Percentiles rank a stretch among this genome's conserved stretches.
Conservation (phyloP, 805 yeast species). For the Alloascoidea hylecoeti region DNA sequence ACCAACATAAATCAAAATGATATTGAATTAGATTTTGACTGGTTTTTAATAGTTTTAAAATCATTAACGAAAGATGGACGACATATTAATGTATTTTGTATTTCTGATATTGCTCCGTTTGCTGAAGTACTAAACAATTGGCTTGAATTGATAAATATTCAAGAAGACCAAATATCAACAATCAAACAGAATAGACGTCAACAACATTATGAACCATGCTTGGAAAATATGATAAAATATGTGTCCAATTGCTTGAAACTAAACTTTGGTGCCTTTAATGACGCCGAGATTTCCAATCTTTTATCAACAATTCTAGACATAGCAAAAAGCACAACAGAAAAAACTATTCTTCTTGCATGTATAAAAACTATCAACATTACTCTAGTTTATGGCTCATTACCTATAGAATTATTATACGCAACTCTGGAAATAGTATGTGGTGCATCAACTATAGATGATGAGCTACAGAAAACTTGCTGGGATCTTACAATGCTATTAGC, state of each 20-base stretch:
- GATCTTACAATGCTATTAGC: constrained; percentile 24
- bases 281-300: constrained; percentile 19
- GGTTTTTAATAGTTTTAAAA: constrained; percentile 31
- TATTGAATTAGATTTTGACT: constrained; percentile 35
- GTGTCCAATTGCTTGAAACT: constrained; percentile 30
- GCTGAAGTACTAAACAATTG: constrained; percentile 22
- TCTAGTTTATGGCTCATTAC: constrained; percentile 31
- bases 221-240: constrained; percentile 20
- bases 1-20: constrained; percentile 21
- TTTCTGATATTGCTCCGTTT: constrained; percentile 25
- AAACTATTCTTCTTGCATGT: constrained; percentile 21
- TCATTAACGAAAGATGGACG: constrained; percentile 37
- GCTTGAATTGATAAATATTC: constrained; percentile 18
- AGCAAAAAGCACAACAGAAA: constrained; percentile 24
- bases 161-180: not conserved
- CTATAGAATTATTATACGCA: constrained; percentile 21
- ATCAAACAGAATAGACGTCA: constrained; percentile 15
- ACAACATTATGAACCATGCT: constrained; percentile 10
- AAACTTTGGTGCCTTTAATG: constrained; percentile 31
- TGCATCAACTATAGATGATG: constrained; percentile 21
- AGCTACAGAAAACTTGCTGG: constrained; percentile 22
- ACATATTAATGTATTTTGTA: constrained; percentile 35
- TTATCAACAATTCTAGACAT: constrained; percentile 22
- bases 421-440: constrained; percentile 32
- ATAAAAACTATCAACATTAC: constrained; percentile 28